Conservation (phyloP, 108 stramenopile species). For the Thalassiosira profunda region DNA sequence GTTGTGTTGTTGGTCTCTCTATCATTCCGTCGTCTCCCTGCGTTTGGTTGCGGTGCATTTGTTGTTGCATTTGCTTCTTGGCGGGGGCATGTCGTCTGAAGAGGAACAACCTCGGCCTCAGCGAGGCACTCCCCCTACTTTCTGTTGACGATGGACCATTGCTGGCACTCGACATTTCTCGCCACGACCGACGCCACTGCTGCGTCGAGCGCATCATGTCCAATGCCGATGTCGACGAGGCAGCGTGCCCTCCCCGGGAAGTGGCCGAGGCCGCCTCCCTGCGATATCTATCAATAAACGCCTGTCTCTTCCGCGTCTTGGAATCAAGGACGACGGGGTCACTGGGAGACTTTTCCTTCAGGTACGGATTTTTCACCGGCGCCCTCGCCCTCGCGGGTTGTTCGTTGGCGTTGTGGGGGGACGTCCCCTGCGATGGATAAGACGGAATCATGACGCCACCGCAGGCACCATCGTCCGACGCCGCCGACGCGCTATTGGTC, state of each 20-base stretch:
- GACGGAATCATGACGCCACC: no score
- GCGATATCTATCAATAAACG: slow-evolving; percentile 14
- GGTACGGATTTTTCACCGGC: no score
- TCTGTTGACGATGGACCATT: background rate
- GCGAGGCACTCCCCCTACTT: background rate
- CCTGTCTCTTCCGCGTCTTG: background rate
- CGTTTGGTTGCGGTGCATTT: background rate
- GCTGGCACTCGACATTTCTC: background rate
- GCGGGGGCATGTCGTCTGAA: background rate
- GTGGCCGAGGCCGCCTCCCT: background rate
- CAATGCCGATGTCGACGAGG: background rate
- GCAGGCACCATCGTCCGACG: no score
- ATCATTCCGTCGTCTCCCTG: background rate
- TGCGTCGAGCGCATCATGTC: background rate
- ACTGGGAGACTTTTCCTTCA: no score
- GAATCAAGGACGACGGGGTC: no score
- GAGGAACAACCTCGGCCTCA: slow-evolving; percentile 16
- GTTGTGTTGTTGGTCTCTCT: background rate
- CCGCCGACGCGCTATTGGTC: no score
- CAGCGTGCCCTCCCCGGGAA: background rate
- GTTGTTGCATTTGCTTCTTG: background rate
- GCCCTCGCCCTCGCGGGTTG: no score
- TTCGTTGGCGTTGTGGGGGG: no score
- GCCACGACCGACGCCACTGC: slow-evolving; percentile 15
- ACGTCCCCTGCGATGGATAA: no score